phyloP scores from a whole-genome alignment of 2,329 filamentous ascomycete genomes.

The Penicillium crustosum region DNA sequence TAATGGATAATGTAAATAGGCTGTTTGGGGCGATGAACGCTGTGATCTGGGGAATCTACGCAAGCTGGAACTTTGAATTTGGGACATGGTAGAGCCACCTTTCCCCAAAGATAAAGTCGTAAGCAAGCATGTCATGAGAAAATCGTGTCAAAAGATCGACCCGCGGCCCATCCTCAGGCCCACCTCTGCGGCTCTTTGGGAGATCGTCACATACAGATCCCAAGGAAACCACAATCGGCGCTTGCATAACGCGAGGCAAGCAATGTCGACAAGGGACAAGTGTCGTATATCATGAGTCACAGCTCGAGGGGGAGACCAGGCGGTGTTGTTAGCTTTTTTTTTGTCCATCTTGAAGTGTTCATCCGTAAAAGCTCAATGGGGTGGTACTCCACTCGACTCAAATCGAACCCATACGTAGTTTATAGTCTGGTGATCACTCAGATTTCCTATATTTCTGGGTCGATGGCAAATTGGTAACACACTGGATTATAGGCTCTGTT shows the following conservation, averaged over 20 bases:
- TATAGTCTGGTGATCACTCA: background rate
- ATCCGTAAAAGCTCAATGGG: background rate
- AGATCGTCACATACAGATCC: background rate
- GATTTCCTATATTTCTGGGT: background rate
- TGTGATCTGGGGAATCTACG: background rate
- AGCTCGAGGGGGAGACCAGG: background rate
- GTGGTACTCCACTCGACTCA: background rate
- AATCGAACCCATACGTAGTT: background rate
- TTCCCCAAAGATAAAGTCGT: constrained; percentile 13
- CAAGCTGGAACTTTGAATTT: background rate
- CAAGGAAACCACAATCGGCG: background rate
- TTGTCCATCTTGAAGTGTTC: background rate
- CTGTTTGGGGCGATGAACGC: background rate
- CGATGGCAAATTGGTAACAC: background rate
- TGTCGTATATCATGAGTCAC: background rate
- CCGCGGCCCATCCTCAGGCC: background rate
- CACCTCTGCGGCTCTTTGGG: background rate
- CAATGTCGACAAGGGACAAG: background rate
- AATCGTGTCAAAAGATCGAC: background rate
- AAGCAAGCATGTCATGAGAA: constrained; percentile 5
- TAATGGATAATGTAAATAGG: background rate
- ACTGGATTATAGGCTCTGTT: background rate
- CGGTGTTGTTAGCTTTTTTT: background rate
- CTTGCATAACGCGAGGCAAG: background rate
- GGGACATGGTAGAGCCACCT: constrained; percentile 1